Evolutionary conservation across 192 early-diverging fungal genomes (phyloP).

Genomic region (Thamnidium elegans): DNA sequence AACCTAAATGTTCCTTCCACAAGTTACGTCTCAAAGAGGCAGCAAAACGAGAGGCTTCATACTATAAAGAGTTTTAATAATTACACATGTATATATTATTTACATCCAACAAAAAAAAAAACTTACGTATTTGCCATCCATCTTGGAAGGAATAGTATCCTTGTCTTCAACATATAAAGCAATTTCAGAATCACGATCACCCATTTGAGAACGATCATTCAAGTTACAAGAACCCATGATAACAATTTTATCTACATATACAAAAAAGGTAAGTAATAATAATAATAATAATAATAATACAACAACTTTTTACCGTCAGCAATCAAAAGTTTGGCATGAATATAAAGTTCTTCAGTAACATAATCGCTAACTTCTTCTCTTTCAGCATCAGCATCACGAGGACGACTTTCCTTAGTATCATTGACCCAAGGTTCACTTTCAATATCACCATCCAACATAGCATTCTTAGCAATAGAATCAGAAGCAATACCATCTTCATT

Average conservation of each 20-base stretch:
- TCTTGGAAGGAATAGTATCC: conserved; percentile 59
- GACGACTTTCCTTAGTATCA: conserved; percentile 4
- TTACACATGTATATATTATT: not conserved
- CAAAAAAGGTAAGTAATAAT: not conserved
- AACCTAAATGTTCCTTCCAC: conserved; percentile 81
- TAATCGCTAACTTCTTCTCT: conserved; percentile 35
- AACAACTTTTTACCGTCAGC: conserved; percentile 56
- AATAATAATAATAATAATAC: not conserved
- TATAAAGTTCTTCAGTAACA: conserved; percentile 84
- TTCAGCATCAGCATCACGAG: conserved; percentile 15
- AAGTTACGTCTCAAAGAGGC: conserved; percentile 70
- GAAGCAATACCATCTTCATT: not conserved
- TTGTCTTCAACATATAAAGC: conserved; percentile 80
- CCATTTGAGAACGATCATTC: conserved; percentile 88
- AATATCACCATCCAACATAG: conserved; percentile 29
- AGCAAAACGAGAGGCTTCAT: conserved; percentile 72
- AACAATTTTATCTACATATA: conserved; percentile 60
- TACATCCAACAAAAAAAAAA: not conserved
- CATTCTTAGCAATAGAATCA: conserved; percentile 25
- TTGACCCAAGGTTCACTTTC: conserved; percentile 27
- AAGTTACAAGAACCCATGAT: conserved; percentile 89
- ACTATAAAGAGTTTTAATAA: conserved; percentile 35
- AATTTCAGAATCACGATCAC: conserved; percentile 85
- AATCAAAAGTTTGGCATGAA: conserved; percentile 87
- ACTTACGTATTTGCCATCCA: conserved; percentile 64